These are phyloP conservation scores for Alnus rubra DNA, from an alignment of 306 rosid genomes.

Conservation along the genomic window DNA sequence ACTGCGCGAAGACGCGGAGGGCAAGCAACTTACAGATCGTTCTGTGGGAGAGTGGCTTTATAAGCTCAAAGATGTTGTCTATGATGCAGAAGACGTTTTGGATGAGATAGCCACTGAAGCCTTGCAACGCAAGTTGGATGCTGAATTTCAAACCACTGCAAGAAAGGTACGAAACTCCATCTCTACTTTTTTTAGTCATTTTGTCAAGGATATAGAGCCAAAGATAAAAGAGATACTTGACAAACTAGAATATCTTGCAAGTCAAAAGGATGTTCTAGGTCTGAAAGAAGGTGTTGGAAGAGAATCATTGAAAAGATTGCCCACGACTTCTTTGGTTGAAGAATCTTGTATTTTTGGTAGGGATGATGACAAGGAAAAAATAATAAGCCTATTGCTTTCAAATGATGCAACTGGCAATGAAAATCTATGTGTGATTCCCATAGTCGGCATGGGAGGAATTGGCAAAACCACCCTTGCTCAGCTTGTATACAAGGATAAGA, in stretches of 20 bases:
- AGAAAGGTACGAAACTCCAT: no score
- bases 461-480: no score
- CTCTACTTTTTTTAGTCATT: no score
- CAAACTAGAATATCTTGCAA: neutral
- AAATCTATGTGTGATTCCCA: no score
- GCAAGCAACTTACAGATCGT: neutral
- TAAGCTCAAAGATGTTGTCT: neutral
- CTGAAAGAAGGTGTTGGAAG: neutral
- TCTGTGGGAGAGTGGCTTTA: neutral
- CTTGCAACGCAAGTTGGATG: neutral
- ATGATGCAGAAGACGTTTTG: conserved; percentile 8
- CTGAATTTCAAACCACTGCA: neutral
- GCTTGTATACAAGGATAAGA: no score
- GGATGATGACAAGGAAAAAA: neutral
- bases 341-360: conserved; percentile 6
- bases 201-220: no score
- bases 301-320: no score
- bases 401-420: neutral
- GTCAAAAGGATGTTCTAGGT: neutral
- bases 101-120: conserved; percentile 1
- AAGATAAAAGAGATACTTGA: neutral
- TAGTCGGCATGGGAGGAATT: no score
- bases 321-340: no score
- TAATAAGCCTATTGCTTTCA: neutral
- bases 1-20: conserved; percentile 9